phyloP scores from a whole-genome alignment of 306 rosid species.

The Quercus glauca region DNA sequence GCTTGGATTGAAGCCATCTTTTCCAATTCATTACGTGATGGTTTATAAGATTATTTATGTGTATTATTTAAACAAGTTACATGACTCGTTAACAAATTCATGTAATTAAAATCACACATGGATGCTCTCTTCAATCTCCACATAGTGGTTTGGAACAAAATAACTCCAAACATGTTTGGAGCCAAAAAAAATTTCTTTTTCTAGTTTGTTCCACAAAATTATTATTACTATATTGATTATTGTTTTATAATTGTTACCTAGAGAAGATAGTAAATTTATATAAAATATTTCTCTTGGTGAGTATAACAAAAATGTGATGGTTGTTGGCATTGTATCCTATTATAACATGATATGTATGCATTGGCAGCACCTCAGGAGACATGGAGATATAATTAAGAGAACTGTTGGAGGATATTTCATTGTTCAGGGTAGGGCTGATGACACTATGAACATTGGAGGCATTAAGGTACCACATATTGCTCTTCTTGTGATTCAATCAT shows the following conservation, averaged over 20 bases:
- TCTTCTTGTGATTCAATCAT: not conserved
- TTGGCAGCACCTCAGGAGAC: conserved; percentile 72
- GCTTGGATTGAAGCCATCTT: too few relatives aligned
- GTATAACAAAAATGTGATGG: not conserved
- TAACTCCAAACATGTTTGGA: too few relatives aligned
- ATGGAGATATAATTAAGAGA: conserved; percentile 79
- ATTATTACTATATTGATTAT: not conserved
- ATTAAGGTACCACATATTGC: conserved; percentile 62
- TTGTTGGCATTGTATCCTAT: not conserved
- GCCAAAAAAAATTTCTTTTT: too few relatives aligned
- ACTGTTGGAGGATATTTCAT: conserved; percentile 57
- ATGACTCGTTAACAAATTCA: too few relatives aligned
- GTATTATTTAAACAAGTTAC: too few relatives aligned
- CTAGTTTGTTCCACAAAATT: not conserved
- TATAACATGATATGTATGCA: conserved; percentile 19
- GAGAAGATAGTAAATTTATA: not conserved
- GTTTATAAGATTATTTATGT: too few relatives aligned
- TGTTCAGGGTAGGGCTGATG: conserved; percentile 92
- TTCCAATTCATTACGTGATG: too few relatives aligned
- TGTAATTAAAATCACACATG: too few relatives aligned
- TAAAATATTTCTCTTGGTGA: not conserved
- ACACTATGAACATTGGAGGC: conserved; percentile 96
- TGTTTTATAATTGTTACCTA: not conserved
- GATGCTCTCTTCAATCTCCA: too few relatives aligned
- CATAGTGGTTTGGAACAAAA: too few relatives aligned